phyloP scores from a whole-genome alignment of 805 yeast species.

The Nematodospora valgi region DNA sequence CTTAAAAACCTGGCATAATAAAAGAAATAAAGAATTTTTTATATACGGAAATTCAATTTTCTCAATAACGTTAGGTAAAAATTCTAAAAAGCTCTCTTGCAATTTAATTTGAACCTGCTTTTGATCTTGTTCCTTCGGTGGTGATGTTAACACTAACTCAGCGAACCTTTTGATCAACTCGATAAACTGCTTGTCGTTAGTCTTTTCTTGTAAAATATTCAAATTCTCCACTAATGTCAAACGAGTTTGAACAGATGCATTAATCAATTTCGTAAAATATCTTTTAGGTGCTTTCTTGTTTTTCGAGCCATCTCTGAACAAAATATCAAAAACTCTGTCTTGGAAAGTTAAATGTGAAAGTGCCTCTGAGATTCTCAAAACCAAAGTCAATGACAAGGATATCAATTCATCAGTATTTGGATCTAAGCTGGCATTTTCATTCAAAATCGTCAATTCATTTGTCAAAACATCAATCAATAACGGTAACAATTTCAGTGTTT shows the following conservation, averaged over 20 bases:
- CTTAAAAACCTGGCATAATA: constrained; percentile 67
- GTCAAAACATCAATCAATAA: constrained; percentile 52
- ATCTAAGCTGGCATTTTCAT: constrained; percentile 24
- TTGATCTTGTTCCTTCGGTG: constrained; percentile 25
- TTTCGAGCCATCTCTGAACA: constrained; percentile 26
- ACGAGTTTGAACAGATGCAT: constrained; percentile 30
- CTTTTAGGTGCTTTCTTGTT: constrained; percentile 17
- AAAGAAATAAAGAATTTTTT: constrained; percentile 73
- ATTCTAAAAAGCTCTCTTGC: constrained; percentile 52
- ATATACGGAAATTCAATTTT: constrained; percentile 65
- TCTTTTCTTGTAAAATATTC: constrained; percentile 42
- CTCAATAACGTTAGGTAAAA: constrained; percentile 38
- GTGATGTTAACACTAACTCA: constrained; percentile 27
- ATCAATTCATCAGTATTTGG: constrained; percentile 23
- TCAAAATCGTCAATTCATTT: constrained; percentile 31
- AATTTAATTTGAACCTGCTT: constrained; percentile 30
- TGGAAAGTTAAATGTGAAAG: constrained; percentile 77
- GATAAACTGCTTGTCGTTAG: constrained; percentile 51
- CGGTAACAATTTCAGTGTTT: constrained; percentile 73
- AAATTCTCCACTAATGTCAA: constrained; percentile 43
- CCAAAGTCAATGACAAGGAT: constrained; percentile 48
- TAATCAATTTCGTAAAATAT: constrained; percentile 23
- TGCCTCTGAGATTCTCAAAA: constrained; percentile 59
- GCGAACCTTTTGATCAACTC: constrained; percentile 45
- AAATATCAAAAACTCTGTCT: constrained; percentile 57